Conservation (phyloP, 2,329 filamentous ascomycete species). For the Aspergillus texensis region DNA sequence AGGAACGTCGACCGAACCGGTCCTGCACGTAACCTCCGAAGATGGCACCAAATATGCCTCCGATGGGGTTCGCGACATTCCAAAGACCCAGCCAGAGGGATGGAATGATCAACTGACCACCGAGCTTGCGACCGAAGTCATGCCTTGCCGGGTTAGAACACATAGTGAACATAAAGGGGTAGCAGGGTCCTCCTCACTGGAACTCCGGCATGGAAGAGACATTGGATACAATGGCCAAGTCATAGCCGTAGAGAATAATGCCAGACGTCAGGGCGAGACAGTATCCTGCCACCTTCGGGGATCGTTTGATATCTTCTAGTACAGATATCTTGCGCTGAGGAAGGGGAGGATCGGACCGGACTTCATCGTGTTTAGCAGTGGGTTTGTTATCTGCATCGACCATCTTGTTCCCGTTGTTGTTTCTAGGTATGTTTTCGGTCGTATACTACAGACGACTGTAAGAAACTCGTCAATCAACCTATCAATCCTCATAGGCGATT, state of each 20-base stretch:
- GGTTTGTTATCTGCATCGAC: neutral
- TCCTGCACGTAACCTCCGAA: conserved; percentile 47
- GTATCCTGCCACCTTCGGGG: conserved; percentile 17
- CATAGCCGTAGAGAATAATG: conserved; percentile 37
- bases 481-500: neutral
- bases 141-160: conserved; percentile 15
- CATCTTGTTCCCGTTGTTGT: neutral
- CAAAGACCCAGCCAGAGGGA: conserved; percentile 51
- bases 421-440: neutral
- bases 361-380: neutral
- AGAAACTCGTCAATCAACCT: neutral
- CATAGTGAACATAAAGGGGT: neutral
- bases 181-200: conserved; percentile 17
- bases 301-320: conserved; percentile 8
- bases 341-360: neutral
- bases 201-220: conserved; percentile 26
- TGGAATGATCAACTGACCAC: conserved; percentile 42
- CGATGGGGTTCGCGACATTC: conserved; percentile 45
- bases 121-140: conserved; percentile 37
- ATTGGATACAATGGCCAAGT: conserved; percentile 36
- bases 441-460: neutral
- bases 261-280: conserved; percentile 23
- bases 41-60: conserved; percentile 42
- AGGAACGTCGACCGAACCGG: conserved; percentile 41
- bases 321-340: conserved; percentile 3